Evolutionary conservation across 495 filamentous ascomycete genomes (phyloP).

Genomic region (Gamarada debralockiae): DNA sequence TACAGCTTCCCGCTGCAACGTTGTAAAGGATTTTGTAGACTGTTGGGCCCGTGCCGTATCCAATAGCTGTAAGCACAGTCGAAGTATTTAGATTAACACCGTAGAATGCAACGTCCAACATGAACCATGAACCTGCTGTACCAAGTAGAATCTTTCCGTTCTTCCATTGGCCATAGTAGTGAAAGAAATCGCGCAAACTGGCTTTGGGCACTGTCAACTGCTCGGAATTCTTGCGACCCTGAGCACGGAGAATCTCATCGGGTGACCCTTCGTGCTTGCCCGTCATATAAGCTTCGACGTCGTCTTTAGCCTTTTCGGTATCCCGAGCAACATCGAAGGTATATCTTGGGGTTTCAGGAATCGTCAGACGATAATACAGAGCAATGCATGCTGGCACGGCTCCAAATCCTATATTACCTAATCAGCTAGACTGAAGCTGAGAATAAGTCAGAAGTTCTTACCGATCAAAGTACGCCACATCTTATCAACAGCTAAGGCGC

Average conservation of each 20-base stretch:
- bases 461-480: conserved; percentile 83
- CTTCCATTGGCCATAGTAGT: conserved; percentile 62
- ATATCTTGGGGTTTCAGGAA: conserved; percentile 75
- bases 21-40: conserved; percentile 65
- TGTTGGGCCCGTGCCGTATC: conserved; percentile 53
- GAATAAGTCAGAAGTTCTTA: too few relatives aligned
- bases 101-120: conserved; percentile 50
- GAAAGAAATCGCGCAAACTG: conserved; percentile 60
- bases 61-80: conserved; percentile 62
- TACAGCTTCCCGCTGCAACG: conserved; percentile 69
- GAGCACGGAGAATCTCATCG: conserved; percentile 56
- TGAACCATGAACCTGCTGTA: conserved; percentile 77
- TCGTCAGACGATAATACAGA: conserved; percentile 77
- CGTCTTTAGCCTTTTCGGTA: conserved; percentile 57
- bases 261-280: conserved; percentile 54
- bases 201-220: conserved; percentile 56
- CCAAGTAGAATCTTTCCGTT: conserved; percentile 68
- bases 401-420: conserved; percentile 54
- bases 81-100: conserved; percentile 59
- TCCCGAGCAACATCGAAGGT: conserved; percentile 60
- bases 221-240: conserved; percentile 39
- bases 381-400: conserved; percentile 74
- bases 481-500: conserved; percentile 70
- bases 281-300: conserved; percentile 60
- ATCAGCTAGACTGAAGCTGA: conserved; percentile 71